Conservation (phyloP, 1,284 basidiomycete species). For the Erythrobasidium hasegawianum region DNA sequence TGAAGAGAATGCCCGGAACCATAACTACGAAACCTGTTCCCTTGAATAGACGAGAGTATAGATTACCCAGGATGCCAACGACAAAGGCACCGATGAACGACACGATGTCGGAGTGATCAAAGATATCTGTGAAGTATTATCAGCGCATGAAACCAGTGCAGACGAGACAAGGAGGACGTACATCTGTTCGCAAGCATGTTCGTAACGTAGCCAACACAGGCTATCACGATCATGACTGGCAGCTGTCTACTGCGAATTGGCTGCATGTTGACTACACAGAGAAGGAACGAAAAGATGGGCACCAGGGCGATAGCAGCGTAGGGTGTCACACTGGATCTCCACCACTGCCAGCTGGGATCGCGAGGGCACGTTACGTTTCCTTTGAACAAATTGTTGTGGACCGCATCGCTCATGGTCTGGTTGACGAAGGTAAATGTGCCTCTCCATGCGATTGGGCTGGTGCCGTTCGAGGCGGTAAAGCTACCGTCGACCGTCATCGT, state of each 20-base stretch:
- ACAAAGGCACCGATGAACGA: conserved; percentile 42
- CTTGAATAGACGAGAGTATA: conserved; percentile 59
- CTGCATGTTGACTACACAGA: conserved; percentile 71
- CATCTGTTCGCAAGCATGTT: conserved; percentile 52
- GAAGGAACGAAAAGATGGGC: conserved; percentile 69
- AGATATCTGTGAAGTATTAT: conserved; percentile 35
- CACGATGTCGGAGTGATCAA: conserved; percentile 40
- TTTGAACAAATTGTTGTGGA: conserved; percentile 42
- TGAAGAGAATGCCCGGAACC: conserved; percentile 79
- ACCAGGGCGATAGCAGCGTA: conserved; percentile 75
- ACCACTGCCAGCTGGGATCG: conserved; percentile 65
- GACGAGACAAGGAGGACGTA: conserved; percentile 1
- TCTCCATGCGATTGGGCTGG: conserved; percentile 49
- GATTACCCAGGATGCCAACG: conserved; percentile 41
- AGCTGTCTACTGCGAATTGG: conserved; percentile 67
- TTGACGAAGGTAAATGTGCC: conserved; percentile 73
- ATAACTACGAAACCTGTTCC: conserved; percentile 85
- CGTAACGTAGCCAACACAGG: conserved; percentile 63
- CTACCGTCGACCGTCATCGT: conserved; percentile 50
- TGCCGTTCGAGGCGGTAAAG: conserved; percentile 48
- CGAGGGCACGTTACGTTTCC: conserved; percentile 61
- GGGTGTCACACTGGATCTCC: conserved; percentile 67
- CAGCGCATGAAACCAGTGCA: no score
- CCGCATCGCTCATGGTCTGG: conserved; percentile 49
- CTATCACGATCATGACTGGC: conserved; percentile 78